A percentile compares a stretch with the other conserved stretches of the same genome.
Evolutionary conservation across 2,329 filamentous ascomycete genomes (phyloP).

Genomic region (Penicillium sp.): DNA sequence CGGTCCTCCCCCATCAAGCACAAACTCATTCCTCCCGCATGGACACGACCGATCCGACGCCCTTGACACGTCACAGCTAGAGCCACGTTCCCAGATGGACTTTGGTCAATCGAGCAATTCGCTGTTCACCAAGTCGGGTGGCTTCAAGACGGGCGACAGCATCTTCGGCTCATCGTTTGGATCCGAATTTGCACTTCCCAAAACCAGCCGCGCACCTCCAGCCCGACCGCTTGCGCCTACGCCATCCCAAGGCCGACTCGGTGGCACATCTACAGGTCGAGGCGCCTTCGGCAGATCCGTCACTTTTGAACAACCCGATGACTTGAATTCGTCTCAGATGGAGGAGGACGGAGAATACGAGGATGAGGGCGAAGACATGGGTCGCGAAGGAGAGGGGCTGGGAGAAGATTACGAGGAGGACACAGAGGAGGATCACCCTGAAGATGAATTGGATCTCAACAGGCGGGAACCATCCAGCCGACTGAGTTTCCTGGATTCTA

Average conservation of each 20-base stretch:
- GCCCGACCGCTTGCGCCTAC: slow-evolving; percentile 16
- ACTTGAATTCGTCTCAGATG: slow-evolving; percentile 23
- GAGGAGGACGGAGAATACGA: slow-evolving; percentile 29
- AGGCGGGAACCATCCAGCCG: slow-evolving; percentile 13
- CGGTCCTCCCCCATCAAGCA: slow-evolving; percentile 49
- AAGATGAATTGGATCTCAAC: slow-evolving; percentile 26
- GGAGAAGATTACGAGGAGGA: slow-evolving; percentile 39
- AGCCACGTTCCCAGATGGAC: slow-evolving; percentile 25
- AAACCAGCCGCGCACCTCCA: slow-evolving; percentile 22
- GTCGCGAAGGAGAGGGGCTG: slow-evolving; percentile 10
- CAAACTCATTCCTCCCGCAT: slow-evolving; percentile 51
- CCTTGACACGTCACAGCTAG: slow-evolving; percentile 48
- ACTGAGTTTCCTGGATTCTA: slow-evolving; percentile 30
- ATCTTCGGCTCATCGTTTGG: slow-evolving; percentile 35
- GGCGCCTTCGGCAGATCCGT: slow-evolving; percentile 23
- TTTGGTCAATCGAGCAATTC: slow-evolving; percentile 32
- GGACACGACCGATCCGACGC: slow-evolving; percentile 48
- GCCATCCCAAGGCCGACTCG: slow-evolving; percentile 24
- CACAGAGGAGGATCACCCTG: slow-evolving; percentile 38
- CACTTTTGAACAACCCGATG: slow-evolving; percentile 21
- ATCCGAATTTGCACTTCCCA: slow-evolving; percentile 28
- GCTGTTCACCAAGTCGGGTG: slow-evolving; percentile 33
- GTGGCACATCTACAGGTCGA: slow-evolving; percentile 20
- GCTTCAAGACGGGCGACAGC: slow-evolving; percentile 32
- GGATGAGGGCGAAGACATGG: slow-evolving; percentile 29